Evolutionary conservation across 2,329 filamentous ascomycete species (phyloP), one percentile per base, ranked within the genome.

Genomic region (Verticillium nubilum): DNA sequence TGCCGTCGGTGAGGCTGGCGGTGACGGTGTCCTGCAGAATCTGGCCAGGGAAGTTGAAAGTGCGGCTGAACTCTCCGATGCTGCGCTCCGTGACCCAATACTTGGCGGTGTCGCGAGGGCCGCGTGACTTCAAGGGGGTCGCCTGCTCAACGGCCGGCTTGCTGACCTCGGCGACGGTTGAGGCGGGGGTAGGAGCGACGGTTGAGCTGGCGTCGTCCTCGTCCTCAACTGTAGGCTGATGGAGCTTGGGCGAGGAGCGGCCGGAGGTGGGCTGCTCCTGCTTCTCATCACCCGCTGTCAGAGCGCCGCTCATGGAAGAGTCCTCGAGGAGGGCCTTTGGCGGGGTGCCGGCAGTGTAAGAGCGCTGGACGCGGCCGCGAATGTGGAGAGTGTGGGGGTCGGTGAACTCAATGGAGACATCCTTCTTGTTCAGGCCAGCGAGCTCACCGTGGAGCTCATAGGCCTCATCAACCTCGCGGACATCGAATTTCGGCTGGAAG

Each of bases 361-460:
- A 77, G 65, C 86, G 84, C 74, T 92, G 89, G 59, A 86, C 81
- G 64, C 80, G 85, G 68, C 91, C 91, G 60, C 84, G 85, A 71
- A 95, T 80, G 63, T 85, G 81, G 52, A 94, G 77, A 17, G 89
- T 92, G 76, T 90, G 87, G 50, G 82, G 79, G 70, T 94, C 90
- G 60, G 85, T 87, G 80, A 93, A 94, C 70, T 94, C 90, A 70
- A 94, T 89, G 70, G 82, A 78, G 68, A 95, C 78, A 68, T 92
- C 80, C 67, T 90, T 86, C 76, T 91, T 89, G 63, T 84, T 83
- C 66, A 93, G 79, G 59, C 91, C 91, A 0, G 90, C 87, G 5
- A 94, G 84, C 74, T 94, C 90, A 67, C 90, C 91, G 67, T 93
- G 86, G 23, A 94, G 86, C 74, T 94, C 87, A 70, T 92, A 94